Evolutionary conservation across 2,329 filamentous ascomycete species (phyloP), one percentile per base, ranked within the genome.

Genomic region (Monosporascus sp.): DNA sequence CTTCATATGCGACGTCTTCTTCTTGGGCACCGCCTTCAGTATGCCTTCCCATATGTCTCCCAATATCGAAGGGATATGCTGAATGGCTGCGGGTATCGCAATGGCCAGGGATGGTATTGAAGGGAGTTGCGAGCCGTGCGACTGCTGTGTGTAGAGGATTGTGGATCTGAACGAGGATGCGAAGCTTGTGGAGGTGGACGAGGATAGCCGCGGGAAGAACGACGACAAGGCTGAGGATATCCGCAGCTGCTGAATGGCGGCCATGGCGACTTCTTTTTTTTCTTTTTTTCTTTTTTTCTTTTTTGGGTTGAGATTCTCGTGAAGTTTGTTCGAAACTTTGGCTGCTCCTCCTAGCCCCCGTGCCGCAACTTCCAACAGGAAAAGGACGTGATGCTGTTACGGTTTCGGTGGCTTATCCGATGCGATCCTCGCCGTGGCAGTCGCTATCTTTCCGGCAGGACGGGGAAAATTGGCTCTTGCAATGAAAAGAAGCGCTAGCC

Each of bases 1-100:
- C 78, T 94, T 96, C 78, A 90, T 90, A 72, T 99, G 91, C 43
- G 93, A 97, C 36, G 91, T 95, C 83, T 97, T 99, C 78, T 96
- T 97, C 82, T 99, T 99, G 5, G 94, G 94, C 17, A 97, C 94
- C 1, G 94, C 94, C 61, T 86, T 86, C 61, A 99, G 79, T 46
- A 99, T 83, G 6, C 90, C 91, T 62, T 97, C 93, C 93, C 93
- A 97, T 65, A 99, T 85, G 58, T 88, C 89, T 52, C 83, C 85
- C 22, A 96, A 74, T n/a, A 91, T 68, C 5, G 81, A 81, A 6
- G 88, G 86, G 50, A 92, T 76, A 49, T 76, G 83, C 61, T 84
- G 79, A 59, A 90, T 76, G 40, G 76, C 73, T 14, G 81, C 76
- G 24, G 88, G 84, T 40, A 87, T 71, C 7, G 83, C 75, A 56